Base-by-base conservation (phyloP, 306 rosid genomes). In the Ziziphus jujuba region DNA sequence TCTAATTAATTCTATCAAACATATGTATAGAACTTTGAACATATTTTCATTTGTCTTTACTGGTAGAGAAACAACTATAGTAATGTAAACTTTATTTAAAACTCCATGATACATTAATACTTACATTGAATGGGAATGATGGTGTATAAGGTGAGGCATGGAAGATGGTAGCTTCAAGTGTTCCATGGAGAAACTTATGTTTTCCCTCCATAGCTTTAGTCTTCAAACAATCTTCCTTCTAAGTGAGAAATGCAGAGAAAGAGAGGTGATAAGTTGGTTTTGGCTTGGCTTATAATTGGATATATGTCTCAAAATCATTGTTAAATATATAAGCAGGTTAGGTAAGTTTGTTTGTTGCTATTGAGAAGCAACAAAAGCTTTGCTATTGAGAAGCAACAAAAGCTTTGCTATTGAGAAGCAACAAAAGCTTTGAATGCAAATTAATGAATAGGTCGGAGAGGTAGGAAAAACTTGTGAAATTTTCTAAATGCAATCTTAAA, bases 101-200 rank as follows among this genome's bases (percentile, higher is more conserved):
- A 28, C 33, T 28, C 33, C 33, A 28, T 28, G 33, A 28, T 28
- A 28, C 33, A 28, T 28, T 28, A 28, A 28, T 43, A 72, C 90
- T 81, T 67, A 93, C 97, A 79, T 77, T 85, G 71, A 90, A 80
- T 47, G 90, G 92, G 69, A 90, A 93, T 19, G 84, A 59, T 14
- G 92, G 81, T 2, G 79, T 75, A 48, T 75, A 85, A 44, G 88
- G 81, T 14, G 99, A 84, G 54, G 97, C 99, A 84, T 85, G 81
- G 77, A 93, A 90, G 75, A 93, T 76, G 68, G 92, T 90, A 75
- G 87, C 97, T 79, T 93, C 97, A 66, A 93, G 87, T 35, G 97
- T 90, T 68, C 99, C 99, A 77, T 93, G 97, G 25, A 90, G 82
- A 75, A 86, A 82, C 66, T 65, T 70, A 21, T 56, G 74, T 72